A percentile compares a stretch with the other conserved stretches of the same genome.
phyloP scores from a whole-genome alignment of 2,329 filamentous ascomycete genomes.

The Capronia epimyces region DNA sequence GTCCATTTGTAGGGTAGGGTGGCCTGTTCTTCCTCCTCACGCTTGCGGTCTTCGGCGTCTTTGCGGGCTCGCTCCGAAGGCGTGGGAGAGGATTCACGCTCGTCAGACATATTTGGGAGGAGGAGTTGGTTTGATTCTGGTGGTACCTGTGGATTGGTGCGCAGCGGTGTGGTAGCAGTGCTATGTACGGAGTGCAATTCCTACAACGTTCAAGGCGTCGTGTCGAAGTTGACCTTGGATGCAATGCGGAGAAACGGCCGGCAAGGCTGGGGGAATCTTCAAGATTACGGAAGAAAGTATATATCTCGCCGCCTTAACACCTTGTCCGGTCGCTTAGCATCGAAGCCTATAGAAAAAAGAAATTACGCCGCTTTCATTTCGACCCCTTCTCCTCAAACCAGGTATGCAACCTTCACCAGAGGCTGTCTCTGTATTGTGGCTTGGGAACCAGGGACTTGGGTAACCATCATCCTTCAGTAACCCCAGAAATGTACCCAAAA shows the following conservation, averaged over 20 bases:
- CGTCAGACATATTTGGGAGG: constrained; percentile 11
- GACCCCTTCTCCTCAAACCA: no score
- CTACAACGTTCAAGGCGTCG: not conserved
- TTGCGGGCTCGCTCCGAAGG: constrained; percentile 51
- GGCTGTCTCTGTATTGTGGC: not conserved
- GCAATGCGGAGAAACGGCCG: not conserved
- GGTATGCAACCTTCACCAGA: no score
- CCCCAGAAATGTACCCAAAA: not conserved
- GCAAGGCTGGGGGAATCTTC: not conserved
- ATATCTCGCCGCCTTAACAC: not conserved
- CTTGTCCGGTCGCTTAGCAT: not conserved
- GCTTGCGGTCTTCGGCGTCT: constrained; percentile 57
- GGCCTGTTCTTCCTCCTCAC: constrained; percentile 81
- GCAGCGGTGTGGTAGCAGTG: no score
- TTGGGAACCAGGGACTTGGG: no score
- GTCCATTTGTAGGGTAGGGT: constrained; percentile 95
- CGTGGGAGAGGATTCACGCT: constrained; percentile 40
- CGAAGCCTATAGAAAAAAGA: no score
- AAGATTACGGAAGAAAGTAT: not conserved
- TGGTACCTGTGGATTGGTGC: not conserved
- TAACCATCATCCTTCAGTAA: not conserved
- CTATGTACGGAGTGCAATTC: no score
- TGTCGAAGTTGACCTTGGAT: not conserved
- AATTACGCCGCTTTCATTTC: not conserved
- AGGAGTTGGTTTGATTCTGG: not conserved